Conservation (phyloP, 2,329 filamentous ascomycete genomes). For the Pyrenophora teres region DNA sequence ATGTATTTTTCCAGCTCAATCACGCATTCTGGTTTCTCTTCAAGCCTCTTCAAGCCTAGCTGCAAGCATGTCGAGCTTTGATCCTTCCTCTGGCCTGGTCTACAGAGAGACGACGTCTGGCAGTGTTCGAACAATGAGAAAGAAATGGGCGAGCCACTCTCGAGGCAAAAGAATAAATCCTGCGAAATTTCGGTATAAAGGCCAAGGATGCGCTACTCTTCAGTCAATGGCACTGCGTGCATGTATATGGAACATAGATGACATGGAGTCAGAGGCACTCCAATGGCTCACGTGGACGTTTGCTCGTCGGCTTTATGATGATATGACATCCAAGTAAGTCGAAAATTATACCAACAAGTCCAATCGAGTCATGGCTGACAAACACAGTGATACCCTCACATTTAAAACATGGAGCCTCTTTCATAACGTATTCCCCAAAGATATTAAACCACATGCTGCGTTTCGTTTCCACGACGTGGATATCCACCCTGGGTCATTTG, state of each 20-base stretch:
- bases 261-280: conserved; percentile 20
- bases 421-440: conserved; percentile 22
- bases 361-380: neutral
- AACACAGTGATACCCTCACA: conserved; percentile 20
- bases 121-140: conserved; percentile 23
- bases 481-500: neutral
- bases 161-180: conserved; percentile 21
- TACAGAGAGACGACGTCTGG: conserved; percentile 20
- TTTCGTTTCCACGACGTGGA: conserved; percentile 13
- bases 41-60: neutral
- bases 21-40: neutral
- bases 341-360: neutral
- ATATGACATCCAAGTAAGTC: conserved; percentile 20
- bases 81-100: conserved; percentile 22
- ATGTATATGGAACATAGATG: conserved; percentile 24
- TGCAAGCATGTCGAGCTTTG: conserved; percentile 9
- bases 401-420: conserved; percentile 26
- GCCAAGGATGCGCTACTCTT: conserved; percentile 19
- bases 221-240: conserved; percentile 24
- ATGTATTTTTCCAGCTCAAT: too few species aligned
- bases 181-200: conserved; percentile 10
- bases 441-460: conserved; percentile 17
- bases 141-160: conserved; percentile 20
- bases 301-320: conserved; percentile 21
- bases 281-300: conserved; percentile 28